Evolutionary conservation across 2,329 filamentous ascomycete species (phyloP).

Genomic region (Penicillium sp.): DNA sequence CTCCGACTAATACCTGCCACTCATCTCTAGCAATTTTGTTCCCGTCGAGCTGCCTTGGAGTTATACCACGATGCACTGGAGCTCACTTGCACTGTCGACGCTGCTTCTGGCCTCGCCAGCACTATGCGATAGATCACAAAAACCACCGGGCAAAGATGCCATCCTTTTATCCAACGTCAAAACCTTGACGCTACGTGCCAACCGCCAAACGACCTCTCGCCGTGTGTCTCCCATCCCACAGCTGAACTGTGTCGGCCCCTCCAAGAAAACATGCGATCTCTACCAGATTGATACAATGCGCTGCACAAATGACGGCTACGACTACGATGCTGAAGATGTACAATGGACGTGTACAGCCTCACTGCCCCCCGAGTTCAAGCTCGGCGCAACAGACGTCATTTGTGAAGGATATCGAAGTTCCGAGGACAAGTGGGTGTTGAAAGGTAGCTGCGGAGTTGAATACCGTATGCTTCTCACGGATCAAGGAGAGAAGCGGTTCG

Average conservation of each 20-base stretch:
- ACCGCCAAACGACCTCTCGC: constrained; percentile 73
- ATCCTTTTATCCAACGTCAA: constrained; percentile 72
- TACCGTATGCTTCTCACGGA: constrained; percentile 82
- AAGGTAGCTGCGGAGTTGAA: constrained; percentile 90
- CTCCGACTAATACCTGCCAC: neutral
- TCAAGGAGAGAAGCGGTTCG: constrained; percentile 74
- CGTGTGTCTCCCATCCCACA: constrained; percentile 79
- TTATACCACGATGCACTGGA: constrained; percentile 29
- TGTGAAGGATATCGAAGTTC: constrained; percentile 84
- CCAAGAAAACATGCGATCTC: constrained; percentile 66
- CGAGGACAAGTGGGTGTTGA: constrained; percentile 84
- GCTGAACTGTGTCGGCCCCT: constrained; percentile 75
- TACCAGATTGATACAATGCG: constrained; percentile 83
- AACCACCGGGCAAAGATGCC: constrained; percentile 52
- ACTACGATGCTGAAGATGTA: constrained; percentile 79
- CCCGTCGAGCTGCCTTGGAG: neutral
- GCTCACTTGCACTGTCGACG: constrained; percentile 24
- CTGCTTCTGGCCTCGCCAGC: constrained; percentile 31
- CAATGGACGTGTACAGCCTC: constrained; percentile 87
- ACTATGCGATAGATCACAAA: constrained; percentile 36
- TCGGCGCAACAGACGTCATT: constrained; percentile 85
- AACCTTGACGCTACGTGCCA: constrained; percentile 75
- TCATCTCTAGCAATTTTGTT: neutral
- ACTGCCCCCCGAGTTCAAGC: constrained; percentile 68
- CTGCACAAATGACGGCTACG: constrained; percentile 83